Base-by-base conservation (phyloP, 331 rosid species). In the Saraca asoca region DNA sequence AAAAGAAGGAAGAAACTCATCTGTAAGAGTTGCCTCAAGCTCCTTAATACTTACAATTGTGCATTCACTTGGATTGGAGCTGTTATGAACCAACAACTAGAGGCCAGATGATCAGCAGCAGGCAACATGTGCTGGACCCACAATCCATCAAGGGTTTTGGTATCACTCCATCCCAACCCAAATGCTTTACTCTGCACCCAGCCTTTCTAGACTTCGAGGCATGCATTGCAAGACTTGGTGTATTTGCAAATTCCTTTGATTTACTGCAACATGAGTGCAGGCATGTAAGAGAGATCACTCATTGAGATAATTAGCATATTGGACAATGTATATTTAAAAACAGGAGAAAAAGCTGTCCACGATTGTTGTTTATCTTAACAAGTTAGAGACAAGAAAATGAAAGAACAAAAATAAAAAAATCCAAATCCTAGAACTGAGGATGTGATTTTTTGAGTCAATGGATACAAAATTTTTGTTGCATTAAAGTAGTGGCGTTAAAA, bases 111-210 rank as follows among this genome's bases (percentile, higher is more conserved):
- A 81, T 43, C 9, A 41, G 31, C 73, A 55, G 15, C 51, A 15
- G 80, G 74, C 66, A 78, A 70, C 34, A 20, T 29, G 51, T 35
- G 53, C 58, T 14, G 67, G 50, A 78, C 63, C 86, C 83, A 78
- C 46, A 54, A 24, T 59, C 67, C 64, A 5, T 67, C 49, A 12
- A 58, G 61, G n/a, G 53, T 66, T 10, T 56, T 31, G 38, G 63
- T 51, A 74, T 56, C 73, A 62, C 69, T 43, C 86, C 86, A 81
- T 49, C 86, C 86, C 80, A 78, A 37, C 86, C 86, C 78, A 81
- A 68, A 58, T 81, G 86, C 31, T 81, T 83, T 48, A 71, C 73
- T 79, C 73, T 76, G 4, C 16, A 54, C 37, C 52, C 68, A 51
- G 16, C 52, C 64, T 37, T 71, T 6, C 33, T 59, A 20, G 85